These are phyloP conservation scores for Musa schizocarpa DNA, from an alignment of 176 grass and related monocot species.

Conservation along the genomic window DNA sequence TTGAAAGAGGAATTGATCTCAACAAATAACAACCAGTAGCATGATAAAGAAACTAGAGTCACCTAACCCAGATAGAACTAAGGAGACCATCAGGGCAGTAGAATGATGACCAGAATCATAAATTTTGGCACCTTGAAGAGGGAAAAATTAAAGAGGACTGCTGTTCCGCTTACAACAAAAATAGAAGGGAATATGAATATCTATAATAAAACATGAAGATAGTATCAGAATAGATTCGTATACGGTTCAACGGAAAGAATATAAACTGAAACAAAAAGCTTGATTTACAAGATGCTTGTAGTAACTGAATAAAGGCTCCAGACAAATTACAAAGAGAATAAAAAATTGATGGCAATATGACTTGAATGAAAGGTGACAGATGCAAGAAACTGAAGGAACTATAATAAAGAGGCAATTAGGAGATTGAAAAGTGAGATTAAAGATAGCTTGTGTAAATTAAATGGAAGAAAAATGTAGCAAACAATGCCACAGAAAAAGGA, in stretches of 20 bases:
- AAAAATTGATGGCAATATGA: no score
- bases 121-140: background rate
- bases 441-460: background rate
- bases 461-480: slow-evolving; percentile 19
- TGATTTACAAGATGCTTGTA: background rate
- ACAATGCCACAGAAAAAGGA: slow-evolving; percentile 35
- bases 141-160: background rate
- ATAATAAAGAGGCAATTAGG: background rate
- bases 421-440: background rate
- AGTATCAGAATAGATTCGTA: background rate
- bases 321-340: no score
- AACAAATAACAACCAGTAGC: no score
- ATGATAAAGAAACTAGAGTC: no score
- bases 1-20: no score
- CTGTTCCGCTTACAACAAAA: background rate
- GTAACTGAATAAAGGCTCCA: no score
- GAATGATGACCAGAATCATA: background rate
- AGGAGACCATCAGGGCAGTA: background rate
- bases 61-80: no score
- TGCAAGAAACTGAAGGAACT: slow-evolving; percentile 6
- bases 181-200: background rate
- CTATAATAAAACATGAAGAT: background rate
- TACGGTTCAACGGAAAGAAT: background rate
- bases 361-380: background rate
- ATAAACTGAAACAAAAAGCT: background rate